Base-by-base conservation (phyloP, 306 rosid genomes). In the Dalbergia cultrata region DNA sequence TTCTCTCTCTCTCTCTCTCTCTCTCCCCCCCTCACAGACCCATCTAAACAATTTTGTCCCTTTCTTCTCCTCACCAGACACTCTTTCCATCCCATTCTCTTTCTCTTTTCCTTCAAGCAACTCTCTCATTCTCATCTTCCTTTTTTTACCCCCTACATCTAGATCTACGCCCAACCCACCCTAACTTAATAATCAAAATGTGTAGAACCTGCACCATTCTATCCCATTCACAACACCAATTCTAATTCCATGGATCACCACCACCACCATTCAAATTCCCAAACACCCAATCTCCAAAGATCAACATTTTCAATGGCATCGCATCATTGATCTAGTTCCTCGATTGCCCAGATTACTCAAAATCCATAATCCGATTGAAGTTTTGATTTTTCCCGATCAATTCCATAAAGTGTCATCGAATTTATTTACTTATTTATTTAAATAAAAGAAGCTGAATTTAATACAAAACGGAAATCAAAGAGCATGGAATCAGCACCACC, bases 401-500 rank as follows among this genome's bases (percentile, higher is more conserved):
- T 43, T 18, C 45, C 5, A 4, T 19, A 69, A 64, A 33, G 73
- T 33, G 70, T 9, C 64, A 1, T 35, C 10, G 17, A 12, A 11
- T 11, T 43, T 43, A 43, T 43, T 43, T 37, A 37, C 5, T 37
- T 37, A 37, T 37, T 43, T 43, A 3, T 47, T 10, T 2, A 37
- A 62, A 57, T 26, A 41, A 62, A 57, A n/a, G 35, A 2, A 34
- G 18, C 13, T 35, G 8, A 62, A 45, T 6, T 61, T 26, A 12
- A 10, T 22, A 60, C 22, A 70, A 13, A 21, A 44, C 22, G 52
- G 21, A 34, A 39, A 52, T n/a, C 9, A 54, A 67, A 18, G 17
- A 6, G 34, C 31, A 92, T 90, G 98, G 76, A 83, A 8, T 77
- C 79, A 35, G 57, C 73, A 61, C 73, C 76, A 58, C 73, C 47